phyloP scores from a whole-genome alignment of 371 early-diverging fungal genomes.

The Syncephalastrum monosporum region DNA sequence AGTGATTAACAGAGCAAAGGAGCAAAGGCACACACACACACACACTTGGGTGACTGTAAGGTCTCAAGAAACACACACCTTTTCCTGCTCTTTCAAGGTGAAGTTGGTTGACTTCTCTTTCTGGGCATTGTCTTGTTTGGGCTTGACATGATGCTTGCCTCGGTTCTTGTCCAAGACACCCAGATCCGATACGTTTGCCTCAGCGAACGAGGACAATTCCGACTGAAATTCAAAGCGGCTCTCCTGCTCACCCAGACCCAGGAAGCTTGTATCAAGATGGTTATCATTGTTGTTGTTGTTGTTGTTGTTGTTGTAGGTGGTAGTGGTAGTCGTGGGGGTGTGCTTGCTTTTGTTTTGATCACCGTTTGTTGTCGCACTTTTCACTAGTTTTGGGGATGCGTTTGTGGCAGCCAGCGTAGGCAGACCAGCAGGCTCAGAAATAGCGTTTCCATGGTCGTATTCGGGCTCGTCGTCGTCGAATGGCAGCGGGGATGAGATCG shows the following conservation, averaged over 20 bases:
- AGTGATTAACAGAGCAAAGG: too few species aligned
- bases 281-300: too few species aligned
- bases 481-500: conserved; percentile 1
- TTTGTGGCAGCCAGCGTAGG: background rate
- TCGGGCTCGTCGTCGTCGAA: conserved; percentile 4
- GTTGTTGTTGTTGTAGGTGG: too few species aligned
- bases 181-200: conserved; percentile 1
- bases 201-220: conserved; percentile 10
- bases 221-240: conserved; percentile 12
- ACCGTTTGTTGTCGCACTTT: too few species aligned
- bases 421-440: background rate
- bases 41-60: background rate
- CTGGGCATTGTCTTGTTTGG: conserved; percentile 6
- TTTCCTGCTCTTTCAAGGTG: conserved; percentile 66
- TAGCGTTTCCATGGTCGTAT: conserved; percentile 1
- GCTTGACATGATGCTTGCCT: conserved; percentile 2
- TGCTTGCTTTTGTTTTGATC: too few species aligned
- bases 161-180: background rate
- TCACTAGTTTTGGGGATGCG: too few species aligned
- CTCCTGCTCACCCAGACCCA: conserved; percentile 10
- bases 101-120: conserved; percentile 29
- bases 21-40: too few species aligned
- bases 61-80: conserved; percentile 31
- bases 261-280: too few species aligned
- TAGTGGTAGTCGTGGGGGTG: too few species aligned